Base-by-base conservation (phyloP, 805 yeast genomes). In the Barnettozyma vustinii region DNA sequence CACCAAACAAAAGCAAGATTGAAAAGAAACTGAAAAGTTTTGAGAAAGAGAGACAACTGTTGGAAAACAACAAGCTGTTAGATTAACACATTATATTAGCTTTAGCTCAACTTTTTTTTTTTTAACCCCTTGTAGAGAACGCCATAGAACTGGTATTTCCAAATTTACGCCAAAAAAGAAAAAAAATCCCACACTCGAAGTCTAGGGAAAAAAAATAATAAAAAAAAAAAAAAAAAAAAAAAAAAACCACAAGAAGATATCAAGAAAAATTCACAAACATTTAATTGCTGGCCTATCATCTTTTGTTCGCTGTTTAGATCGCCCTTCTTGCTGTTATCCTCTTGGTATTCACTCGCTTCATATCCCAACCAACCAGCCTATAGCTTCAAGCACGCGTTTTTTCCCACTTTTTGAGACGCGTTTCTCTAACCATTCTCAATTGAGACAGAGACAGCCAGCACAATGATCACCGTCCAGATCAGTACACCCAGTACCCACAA, bases 1-100 rank as follows among this genome's bases (percentile, higher is more conserved):
- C 53, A 4, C 55, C 52, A 20, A 55, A 52, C 20, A 55, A 58
- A 50, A 50, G 48, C 39, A 61, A 61, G 41, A 43, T 52, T 16
- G 57, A 48, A 4, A 60, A 60, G 46, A 55, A 53, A 42, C 15
- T 45, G 45, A 58, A 57, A 42, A 51, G 46, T 32, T 40, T 53
- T 15, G 54, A 55, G n/a, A 54, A 58, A 20, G 60, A 58, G 48
- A 32, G 49, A 19, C 46, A 44, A 7, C 25, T 18, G 12, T 16
- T 35, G 35, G 30, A 40, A 21, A 44, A 26, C 10, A 40, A 36
- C 18, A 44, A 30, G 18, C 37, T 48, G 15, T 19, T 48, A 27
- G 47, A 40, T 3, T 37, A 30, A 21, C n/a, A 13, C 12, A 23
- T 18, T 12, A 23, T 4, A 23, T 8, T 23, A 23, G 8, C 8